Evolutionary conservation across 495 filamentous ascomycete species (phyloP).

Genomic region (Coniosporium apollinis): DNA sequence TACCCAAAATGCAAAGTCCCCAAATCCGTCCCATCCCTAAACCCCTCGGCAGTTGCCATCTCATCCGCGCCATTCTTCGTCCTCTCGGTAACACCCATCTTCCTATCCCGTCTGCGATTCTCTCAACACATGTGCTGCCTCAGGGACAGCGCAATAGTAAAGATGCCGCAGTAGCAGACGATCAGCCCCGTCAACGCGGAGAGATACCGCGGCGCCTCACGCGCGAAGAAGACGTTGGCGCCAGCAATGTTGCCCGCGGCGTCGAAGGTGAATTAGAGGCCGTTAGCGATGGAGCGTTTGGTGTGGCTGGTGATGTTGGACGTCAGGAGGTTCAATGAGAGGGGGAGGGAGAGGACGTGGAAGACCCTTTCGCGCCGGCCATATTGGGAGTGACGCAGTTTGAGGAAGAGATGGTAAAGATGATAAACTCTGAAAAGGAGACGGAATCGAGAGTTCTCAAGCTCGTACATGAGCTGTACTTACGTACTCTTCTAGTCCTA

Average conservation of each 20-base stretch:
- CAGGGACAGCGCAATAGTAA: background rate
- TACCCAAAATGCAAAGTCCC: slow-evolving; percentile 1
- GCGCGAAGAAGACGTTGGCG: slow-evolving; percentile 17
- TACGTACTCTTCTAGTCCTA: too few species aligned
- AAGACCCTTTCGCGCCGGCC: too few species aligned
- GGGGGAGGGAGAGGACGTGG: too few species aligned
- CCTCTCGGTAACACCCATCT: slow-evolving; percentile 1
- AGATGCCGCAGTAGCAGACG: slow-evolving; percentile 1
- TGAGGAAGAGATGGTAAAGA: slow-evolving; percentile 7
- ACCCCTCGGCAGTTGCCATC: slow-evolving; percentile 1
- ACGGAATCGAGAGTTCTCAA: too few species aligned
- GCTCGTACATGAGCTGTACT: too few species aligned
- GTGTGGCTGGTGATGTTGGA: slow-evolving; percentile 22
- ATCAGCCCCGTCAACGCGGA: slow-evolving; percentile 17
- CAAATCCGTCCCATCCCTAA: slow-evolving; percentile 3
- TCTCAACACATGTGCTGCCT: slow-evolving; percentile 4
- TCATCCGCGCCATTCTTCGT: slow-evolving; percentile 1
- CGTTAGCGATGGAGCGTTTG: slow-evolving; percentile 18
- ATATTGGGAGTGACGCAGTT: slow-evolving; percentile 5
- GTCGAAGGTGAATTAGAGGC: slow-evolving; percentile 19
- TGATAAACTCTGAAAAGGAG: too few species aligned
- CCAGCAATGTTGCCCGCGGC: slow-evolving; percentile 18
- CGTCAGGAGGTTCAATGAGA: slow-evolving; percentile 15
- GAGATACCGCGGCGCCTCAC: slow-evolving; percentile 18
- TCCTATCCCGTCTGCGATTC: slow-evolving; percentile 2